Conservation (phyloP, 2,329 filamentous ascomycete genomes). For the Gnomoniopsis sp. region DNA sequence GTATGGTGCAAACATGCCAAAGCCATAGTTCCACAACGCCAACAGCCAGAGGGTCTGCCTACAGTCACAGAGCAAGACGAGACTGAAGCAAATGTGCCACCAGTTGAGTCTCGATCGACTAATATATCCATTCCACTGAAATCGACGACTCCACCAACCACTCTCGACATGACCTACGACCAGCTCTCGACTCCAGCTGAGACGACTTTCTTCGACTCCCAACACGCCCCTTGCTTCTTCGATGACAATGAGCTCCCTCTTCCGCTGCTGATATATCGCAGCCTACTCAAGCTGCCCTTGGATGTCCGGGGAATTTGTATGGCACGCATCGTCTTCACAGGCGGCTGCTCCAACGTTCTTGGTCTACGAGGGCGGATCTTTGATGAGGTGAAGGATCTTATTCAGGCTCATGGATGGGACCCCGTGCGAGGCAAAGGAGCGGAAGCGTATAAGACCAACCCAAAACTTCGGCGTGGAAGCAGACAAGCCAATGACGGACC, state of each 20-base stretch:
- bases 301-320: slow-evolving; percentile 85
- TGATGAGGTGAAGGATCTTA: slow-evolving; percentile 66
- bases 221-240: slow-evolving; percentile 51
- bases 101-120: slow-evolving; percentile 21
- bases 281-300: slow-evolving; percentile 70
- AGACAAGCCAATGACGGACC: slow-evolving; percentile 22
- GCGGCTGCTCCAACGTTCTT: slow-evolving; percentile 73
- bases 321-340: slow-evolving; percentile 82
- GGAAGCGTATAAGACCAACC: slow-evolving; percentile 47
- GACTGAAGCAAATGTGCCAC: slow-evolving; percentile 27
- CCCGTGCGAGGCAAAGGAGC: slow-evolving; percentile 68
- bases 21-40: background rate
- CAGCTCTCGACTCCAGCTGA: slow-evolving; percentile 73
- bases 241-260: slow-evolving; percentile 87
- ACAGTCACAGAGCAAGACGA: slow-evolving; percentile 60
- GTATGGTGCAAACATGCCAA: slow-evolving; percentile 66
- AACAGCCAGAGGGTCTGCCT: slow-evolving; percentile 34
- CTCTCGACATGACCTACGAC: slow-evolving; percentile 64
- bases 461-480: slow-evolving; percentile 34
- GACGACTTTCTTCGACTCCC: slow-evolving; percentile 64
- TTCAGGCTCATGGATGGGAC: slow-evolving; percentile 73
- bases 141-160: slow-evolving; percentile 47
- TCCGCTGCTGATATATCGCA: slow-evolving; percentile 71
- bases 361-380: slow-evolving; percentile 77
- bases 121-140: slow-evolving; percentile 42